Conservation (phyloP, 345 rosid species). For the Brassica cretica region DNA sequence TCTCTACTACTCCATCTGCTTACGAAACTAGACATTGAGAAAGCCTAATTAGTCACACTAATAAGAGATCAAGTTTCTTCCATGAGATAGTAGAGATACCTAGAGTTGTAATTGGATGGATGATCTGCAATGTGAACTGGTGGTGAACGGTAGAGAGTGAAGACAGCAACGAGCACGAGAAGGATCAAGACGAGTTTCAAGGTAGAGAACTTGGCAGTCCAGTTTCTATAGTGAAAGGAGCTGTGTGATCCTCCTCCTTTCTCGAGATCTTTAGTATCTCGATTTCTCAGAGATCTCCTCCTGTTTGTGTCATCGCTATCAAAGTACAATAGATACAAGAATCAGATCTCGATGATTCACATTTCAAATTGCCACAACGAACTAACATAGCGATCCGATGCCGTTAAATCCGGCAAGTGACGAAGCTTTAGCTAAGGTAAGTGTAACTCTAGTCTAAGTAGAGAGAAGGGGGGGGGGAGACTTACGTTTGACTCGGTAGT, state of each 20-base stretch:
- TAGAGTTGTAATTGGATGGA: conserved; percentile 38
- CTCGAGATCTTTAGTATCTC: conserved; percentile 60
- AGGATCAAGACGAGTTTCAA: conserved; percentile 55
- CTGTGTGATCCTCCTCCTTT: conserved; percentile 56
- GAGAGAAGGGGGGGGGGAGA: conserved; percentile 16
- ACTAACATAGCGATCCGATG: background rate
- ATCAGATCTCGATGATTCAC: conserved; percentile 12
- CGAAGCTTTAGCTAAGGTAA: background rate
- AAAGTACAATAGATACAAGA: background rate
- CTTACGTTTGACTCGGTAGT: conserved; percentile 48
- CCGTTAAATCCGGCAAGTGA: background rate
- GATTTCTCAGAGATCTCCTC: conserved; percentile 53
- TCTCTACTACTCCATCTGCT: conserved; percentile 58
- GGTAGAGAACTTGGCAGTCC: conserved; percentile 57
- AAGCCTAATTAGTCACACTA: background rate
- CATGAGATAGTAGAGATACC: background rate
- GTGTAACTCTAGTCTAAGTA: background rate
- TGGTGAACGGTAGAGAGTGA: conserved; percentile 64
- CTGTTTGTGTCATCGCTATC: conserved; percentile 59
- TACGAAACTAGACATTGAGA: conserved; percentile 30
- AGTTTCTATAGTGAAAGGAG: conserved; percentile 61
- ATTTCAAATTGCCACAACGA: background rate
- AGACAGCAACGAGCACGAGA: conserved; percentile 58
- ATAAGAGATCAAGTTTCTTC: too few relatives aligned
- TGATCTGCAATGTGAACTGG: conserved; percentile 60